Conservation (phyloP, 208 protist species). For the Polymyxa betae region DNA sequence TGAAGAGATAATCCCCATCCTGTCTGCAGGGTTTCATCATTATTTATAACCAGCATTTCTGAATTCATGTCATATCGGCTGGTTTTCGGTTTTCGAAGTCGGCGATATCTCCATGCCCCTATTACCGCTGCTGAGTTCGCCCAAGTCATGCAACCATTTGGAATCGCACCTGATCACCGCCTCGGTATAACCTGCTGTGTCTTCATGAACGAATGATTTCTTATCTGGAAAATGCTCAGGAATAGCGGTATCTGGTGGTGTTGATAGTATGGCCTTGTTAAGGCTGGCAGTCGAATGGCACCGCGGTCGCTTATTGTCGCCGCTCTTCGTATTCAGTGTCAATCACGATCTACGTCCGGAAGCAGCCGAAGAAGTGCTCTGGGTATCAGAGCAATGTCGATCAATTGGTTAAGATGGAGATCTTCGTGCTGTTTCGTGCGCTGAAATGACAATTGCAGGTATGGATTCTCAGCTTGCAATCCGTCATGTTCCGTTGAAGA, state of each 20-base stretch:
- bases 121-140: slow-evolving; percentile 30
- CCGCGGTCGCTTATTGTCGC: not conserved
- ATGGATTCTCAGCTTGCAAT: not conserved
- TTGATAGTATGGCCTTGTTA: slow-evolving; percentile 44
- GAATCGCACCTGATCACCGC: not conserved
- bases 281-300: not conserved
- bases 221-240: not conserved
- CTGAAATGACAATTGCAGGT: not conserved
- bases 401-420: not conserved
- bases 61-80: no score
- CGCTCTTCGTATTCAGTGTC: not conserved
- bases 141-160: not conserved
- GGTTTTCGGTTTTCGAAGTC: no score
- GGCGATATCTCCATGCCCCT: not conserved
- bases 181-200: not conserved
- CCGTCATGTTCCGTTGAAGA: not conserved
- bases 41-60: no score
- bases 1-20: no score
- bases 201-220: not conserved
- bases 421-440: not conserved
- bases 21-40: no score
- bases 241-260: slow-evolving; percentile 16
- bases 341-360: slow-evolving; percentile 5
- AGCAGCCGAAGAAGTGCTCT: not conserved
- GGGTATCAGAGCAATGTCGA: not conserved